These are phyloP conservation scores for Persicaria maculosa DNA, from an alignment of 148 eudicot species.

Conservation along the genomic window DNA sequence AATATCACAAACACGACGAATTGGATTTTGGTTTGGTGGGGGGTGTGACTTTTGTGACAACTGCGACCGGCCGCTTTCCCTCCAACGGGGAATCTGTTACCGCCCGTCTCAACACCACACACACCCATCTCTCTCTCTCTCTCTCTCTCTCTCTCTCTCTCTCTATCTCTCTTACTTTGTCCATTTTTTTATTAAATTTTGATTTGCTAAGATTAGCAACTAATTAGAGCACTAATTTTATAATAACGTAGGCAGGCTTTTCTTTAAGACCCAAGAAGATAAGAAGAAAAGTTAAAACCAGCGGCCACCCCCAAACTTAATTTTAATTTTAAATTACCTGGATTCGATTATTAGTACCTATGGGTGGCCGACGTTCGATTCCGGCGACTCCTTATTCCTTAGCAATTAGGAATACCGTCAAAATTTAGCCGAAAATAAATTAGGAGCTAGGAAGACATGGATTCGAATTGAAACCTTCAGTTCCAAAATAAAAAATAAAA, in stretches of 20 bases:
- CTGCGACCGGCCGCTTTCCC: slow-evolving; percentile 19
- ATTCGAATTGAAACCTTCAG: no score
- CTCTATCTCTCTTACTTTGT: background rate
- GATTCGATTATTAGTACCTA: no score
- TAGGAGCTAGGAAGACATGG: no score
- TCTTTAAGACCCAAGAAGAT: slow-evolving; percentile 4
- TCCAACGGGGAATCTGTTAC: slow-evolving; percentile 21
- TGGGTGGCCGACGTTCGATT: no score
- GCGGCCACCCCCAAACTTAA: no score
- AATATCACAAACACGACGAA: background rate
- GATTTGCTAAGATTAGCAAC: background rate
- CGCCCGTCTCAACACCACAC: slow-evolving; percentile 21
- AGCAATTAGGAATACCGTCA: no score
- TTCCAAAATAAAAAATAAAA: no score
- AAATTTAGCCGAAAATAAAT: no score
- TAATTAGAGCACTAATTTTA: background rate
- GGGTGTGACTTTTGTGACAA: background rate
- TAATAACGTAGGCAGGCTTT: background rate
- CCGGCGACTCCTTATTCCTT: no score
- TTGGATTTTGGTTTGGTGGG: slow-evolving; percentile 7
- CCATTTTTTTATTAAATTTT: background rate
- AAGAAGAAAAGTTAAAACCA: background rate
- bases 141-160: background rate
- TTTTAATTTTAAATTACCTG: no score
- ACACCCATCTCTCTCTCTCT: background rate